Conservation (phyloP, 176 grass and related monocot species). For the Lolium multiflorum region DNA sequence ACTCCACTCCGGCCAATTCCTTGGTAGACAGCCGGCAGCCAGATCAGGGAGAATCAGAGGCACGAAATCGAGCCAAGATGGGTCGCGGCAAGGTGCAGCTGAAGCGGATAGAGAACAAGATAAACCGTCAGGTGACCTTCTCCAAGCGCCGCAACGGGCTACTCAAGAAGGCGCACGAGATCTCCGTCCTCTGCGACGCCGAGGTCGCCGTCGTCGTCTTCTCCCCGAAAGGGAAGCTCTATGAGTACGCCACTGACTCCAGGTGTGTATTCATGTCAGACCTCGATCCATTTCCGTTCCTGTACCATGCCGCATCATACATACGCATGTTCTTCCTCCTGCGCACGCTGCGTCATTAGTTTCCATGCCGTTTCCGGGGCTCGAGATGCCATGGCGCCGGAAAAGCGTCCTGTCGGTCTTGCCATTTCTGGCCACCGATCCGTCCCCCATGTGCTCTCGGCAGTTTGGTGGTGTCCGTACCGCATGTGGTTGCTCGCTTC, state of each 20-base stretch:
- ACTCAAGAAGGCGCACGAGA: slow-evolving; percentile 92
- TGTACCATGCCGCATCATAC: background rate
- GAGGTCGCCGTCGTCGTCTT: slow-evolving; percentile 82
- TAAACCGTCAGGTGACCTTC: slow-evolving; percentile 83
- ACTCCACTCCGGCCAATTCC: background rate
- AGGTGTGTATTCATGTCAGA: slow-evolving; percentile 7
- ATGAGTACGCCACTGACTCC: slow-evolving; percentile 68
- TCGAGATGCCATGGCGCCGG: background rate
- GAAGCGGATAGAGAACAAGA: slow-evolving; percentile 95
- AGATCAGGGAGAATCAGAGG: background rate
- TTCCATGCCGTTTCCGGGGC: slow-evolving; percentile 36
- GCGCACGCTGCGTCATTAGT: background rate
- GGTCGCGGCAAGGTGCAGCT: slow-evolving; percentile 83
- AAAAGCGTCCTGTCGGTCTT: slow-evolving; percentile 27
- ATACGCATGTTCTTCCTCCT: background rate
- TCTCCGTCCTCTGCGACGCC: slow-evolving; percentile 80
- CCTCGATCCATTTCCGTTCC: background rate
- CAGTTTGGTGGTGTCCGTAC: slow-evolving; percentile 25
- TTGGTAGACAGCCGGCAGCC: too few relatives aligned
- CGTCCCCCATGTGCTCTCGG: background rate
- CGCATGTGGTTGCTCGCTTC: background rate
- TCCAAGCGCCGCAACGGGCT: slow-evolving; percentile 75
- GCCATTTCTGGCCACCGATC: slow-evolving; percentile 26
- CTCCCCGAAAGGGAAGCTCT: slow-evolving; percentile 84
- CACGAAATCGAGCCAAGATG: slow-evolving; percentile 26